Evolutionary conservation across 176 grass and related monocot species (phyloP).

Genomic region (Musa beccarii): DNA sequence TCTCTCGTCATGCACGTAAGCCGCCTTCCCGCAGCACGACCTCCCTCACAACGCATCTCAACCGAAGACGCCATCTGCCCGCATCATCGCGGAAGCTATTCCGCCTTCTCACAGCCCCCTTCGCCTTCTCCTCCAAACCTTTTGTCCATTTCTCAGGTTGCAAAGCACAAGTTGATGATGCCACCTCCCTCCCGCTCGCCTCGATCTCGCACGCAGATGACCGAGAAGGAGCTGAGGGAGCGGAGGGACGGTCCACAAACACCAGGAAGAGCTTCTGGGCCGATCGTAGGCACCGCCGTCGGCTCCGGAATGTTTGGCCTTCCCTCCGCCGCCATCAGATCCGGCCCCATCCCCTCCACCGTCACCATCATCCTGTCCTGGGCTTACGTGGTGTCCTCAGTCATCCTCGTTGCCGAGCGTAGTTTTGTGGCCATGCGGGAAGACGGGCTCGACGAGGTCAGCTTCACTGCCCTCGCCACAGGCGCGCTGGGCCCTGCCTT

Average conservation of each 20-base stretch:
- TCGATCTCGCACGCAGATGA: too few relatives aligned
- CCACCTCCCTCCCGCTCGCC: too few relatives aligned
- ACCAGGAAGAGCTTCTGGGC: constrained; percentile 63
- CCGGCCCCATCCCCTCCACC: too few relatives aligned
- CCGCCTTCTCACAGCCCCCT: neutral
- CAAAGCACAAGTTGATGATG: too few relatives aligned
- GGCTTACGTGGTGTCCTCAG: constrained; percentile 75
- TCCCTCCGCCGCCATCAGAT: too few relatives aligned
- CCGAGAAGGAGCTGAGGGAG: neutral
- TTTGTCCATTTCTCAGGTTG: too few relatives aligned
- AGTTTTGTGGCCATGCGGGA: constrained; percentile 58
- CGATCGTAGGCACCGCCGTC: too few relatives aligned
- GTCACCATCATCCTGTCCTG: constrained; percentile 3
- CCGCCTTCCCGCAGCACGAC: too few relatives aligned
- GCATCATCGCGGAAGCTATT: neutral
- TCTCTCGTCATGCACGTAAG: too few relatives aligned
- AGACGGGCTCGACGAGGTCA: constrained; percentile 46
- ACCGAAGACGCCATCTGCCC: too few relatives aligned
- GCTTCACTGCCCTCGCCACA: constrained; percentile 75
- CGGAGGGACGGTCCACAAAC: neutral
- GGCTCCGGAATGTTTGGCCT: too few relatives aligned
- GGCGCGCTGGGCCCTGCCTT: constrained; percentile 43
- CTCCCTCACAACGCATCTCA: neutral
- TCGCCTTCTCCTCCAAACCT: neutral
- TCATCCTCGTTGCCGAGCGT: constrained; percentile 67